Conservation (phyloP, 1,284 basidiomycete species). For the Calocybe gambosa region DNA sequence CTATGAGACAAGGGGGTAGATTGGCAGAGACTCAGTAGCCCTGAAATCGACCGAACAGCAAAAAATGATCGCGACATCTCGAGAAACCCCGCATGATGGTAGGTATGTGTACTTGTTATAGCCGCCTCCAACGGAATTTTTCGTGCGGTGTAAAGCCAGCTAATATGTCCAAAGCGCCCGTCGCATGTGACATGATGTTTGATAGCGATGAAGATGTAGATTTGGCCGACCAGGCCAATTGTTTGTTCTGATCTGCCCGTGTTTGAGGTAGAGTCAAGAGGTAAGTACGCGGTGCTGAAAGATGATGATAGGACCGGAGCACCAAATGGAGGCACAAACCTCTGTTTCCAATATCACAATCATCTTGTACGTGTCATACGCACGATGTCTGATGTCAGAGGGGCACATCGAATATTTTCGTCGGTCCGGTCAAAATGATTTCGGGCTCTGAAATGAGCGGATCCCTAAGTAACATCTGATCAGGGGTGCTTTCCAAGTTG, state of each 20-base stretch:
- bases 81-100: slow-evolving; percentile 3
- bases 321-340: slow-evolving; percentile 7
- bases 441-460: slow-evolving; percentile 4
- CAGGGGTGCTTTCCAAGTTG: slow-evolving; percentile 11
- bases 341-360: slow-evolving; percentile 5
- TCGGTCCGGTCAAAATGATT: slow-evolving; percentile 14
- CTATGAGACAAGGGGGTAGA: slow-evolving; percentile 1
- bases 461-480: slow-evolving; percentile 12
- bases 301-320: not conserved
- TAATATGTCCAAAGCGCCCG: slow-evolving; percentile 12
- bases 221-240: slow-evolving; percentile 3
- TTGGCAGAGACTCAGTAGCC: slow-evolving; percentile 4
- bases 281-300: slow-evolving; percentile 5
- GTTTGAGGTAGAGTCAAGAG: slow-evolving; percentile 2
- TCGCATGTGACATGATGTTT: slow-evolving; percentile 15
- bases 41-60: slow-evolving; percentile 5
- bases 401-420: not conserved
- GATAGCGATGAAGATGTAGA: slow-evolving; percentile 14
- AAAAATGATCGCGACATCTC: slow-evolving; percentile 8
- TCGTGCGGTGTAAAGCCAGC: slow-evolving; percentile 9
- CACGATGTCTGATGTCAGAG: slow-evolving; percentile 9
- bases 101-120: slow-evolving; percentile 3
- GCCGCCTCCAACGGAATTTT: slow-evolving; percentile 15
- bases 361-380: slow-evolving; percentile 6
- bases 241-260: slow-evolving; percentile 10